These are phyloP conservation scores for Poa pratensis DNA, from an alignment of 176 grass and related monocot species.

Conservation along the genomic window DNA sequence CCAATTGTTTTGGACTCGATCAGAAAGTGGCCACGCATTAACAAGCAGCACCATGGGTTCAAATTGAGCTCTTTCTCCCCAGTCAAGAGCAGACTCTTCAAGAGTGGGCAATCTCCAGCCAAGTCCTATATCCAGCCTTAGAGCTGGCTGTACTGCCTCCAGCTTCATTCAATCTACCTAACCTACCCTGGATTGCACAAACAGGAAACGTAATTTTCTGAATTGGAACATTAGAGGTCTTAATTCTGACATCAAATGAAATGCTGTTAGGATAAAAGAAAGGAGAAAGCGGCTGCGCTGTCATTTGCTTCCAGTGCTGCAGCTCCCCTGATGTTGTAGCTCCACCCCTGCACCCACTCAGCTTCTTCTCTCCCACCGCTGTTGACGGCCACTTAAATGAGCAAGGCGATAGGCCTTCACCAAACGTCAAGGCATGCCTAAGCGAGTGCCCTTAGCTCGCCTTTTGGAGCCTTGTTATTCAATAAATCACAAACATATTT, in stretches of 20 bases:
- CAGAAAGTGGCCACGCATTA: neutral
- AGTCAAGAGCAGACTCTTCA: constrained; percentile 23
- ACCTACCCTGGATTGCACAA: constrained; percentile 13
- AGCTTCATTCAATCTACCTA: constrained; percentile 10
- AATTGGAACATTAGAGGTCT: neutral
- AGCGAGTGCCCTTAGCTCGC: too few relatives aligned
- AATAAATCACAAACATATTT: too few relatives aligned
- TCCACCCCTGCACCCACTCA: neutral
- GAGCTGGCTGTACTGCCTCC: neutral
- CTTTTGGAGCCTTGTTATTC: too few relatives aligned
- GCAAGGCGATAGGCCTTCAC: neutral
- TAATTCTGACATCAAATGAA: neutral
- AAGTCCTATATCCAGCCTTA: neutral
- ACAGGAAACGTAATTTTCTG: neutral
- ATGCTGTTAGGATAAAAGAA: neutral
- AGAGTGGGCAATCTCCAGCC: neutral
- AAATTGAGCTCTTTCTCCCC: neutral
- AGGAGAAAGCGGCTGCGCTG: neutral
- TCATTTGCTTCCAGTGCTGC: neutral
- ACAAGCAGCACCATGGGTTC: neutral
- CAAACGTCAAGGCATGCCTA: neutral
- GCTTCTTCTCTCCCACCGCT: neutral
- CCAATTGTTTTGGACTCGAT: neutral
- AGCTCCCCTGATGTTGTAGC: neutral
- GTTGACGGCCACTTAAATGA: neutral